A percentile compares a stretch with the other conserved stretches of the same genome.
Conservation (phyloP, 192 early-diverging fungal species). For the Dispira parvispora region DNA sequence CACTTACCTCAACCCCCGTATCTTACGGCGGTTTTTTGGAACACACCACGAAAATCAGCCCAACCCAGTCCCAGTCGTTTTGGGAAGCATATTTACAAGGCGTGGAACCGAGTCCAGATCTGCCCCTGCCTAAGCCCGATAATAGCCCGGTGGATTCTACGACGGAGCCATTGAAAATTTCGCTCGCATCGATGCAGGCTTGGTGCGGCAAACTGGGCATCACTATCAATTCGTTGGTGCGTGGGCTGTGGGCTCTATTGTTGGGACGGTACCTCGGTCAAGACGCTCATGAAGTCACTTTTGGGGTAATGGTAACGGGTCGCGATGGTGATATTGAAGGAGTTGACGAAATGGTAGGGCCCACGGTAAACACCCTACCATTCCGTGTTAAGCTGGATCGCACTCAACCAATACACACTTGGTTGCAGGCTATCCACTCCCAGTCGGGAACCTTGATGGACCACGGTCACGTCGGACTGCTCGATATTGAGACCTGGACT, state of each 20-base stretch:
- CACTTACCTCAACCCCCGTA: not conserved
- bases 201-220: not conserved
- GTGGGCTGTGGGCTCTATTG: slow-evolving; percentile 2
- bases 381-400: not conserved
- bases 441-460: not conserved
- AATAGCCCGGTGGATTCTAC: too few relatives aligned
- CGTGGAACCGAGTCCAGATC: slow-evolving; percentile 1
- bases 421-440: not conserved
- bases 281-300: not conserved
- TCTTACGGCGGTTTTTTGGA: too few relatives aligned
- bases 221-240: not conserved
- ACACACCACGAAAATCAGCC: too few relatives aligned
- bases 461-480: not conserved
- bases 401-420: not conserved
- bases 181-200: not conserved
- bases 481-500: slow-evolving; percentile 6
- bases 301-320: slow-evolving; percentile 7
- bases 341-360: slow-evolving; percentile 7
- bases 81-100: not conserved
- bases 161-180: too few relatives aligned
- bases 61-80: not conserved
- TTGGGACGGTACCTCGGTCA: not conserved
- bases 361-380: slow-evolving; percentile 1
- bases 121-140: not conserved
- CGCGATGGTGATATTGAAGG: not conserved